These are phyloP conservation scores for Ammopiptanthus mongolicus DNA, from an alignment of 306 rosid genomes.

Conservation along the genomic window DNA sequence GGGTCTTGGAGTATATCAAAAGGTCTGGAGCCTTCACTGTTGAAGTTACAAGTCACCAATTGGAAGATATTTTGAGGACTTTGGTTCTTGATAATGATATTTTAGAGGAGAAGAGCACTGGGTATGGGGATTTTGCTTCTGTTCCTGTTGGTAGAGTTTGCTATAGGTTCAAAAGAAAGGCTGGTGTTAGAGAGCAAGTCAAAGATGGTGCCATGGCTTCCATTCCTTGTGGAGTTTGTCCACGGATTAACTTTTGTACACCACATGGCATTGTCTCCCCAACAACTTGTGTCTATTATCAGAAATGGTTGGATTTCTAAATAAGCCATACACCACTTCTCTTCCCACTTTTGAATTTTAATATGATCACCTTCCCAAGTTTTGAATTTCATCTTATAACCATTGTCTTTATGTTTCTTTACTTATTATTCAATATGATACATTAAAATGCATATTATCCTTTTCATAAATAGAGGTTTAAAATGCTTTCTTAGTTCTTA, in stretches of 20 bases:
- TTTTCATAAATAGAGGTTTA: neutral
- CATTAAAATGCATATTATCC: no score
- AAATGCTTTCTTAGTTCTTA: neutral
- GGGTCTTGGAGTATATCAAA: conserved; percentile 5
- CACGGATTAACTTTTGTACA: conserved; percentile 39
- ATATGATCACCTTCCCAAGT: neutral
- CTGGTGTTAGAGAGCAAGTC: conserved; percentile 16
- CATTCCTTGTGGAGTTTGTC: conserved; percentile 66
- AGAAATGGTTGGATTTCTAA: conserved; percentile 53
- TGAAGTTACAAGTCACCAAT: conserved; percentile 27
- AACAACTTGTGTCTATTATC: conserved; percentile 37
- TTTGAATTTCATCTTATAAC: neutral
- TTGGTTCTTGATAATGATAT: conserved; percentile 46
- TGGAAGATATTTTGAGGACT: conserved; percentile 37
- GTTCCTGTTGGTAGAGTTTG: conserved; percentile 42
- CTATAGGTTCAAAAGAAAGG: conserved; percentile 40
- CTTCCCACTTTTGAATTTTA: neutral
- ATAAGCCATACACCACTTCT: neutral
- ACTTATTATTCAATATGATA: neutral
- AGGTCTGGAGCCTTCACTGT: conserved; percentile 8
- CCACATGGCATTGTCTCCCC: conserved; percentile 52
- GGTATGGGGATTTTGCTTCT: conserved; percentile 41
- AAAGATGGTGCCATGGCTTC: conserved; percentile 49
- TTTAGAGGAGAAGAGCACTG: conserved; percentile 43
- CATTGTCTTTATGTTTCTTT: no score